Evolutionary conservation across 176 grass and related monocot species (phyloP).

Genomic region (Secale cereale): DNA sequence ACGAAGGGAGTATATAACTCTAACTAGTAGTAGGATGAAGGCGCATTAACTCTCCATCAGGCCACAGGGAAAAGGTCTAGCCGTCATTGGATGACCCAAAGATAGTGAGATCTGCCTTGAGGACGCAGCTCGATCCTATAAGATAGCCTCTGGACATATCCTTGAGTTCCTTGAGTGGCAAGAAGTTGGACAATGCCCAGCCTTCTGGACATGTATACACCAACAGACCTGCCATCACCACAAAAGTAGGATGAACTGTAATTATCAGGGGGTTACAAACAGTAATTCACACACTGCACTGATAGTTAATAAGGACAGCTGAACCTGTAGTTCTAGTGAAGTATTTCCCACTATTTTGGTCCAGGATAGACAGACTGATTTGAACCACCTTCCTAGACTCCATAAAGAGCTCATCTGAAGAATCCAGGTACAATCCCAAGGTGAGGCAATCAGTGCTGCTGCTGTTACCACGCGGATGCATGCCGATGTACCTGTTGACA

Average conservation of each 20-base stretch:
- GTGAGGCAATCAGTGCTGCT: conserved; percentile 19
- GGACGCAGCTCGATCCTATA: not conserved
- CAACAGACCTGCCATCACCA: not conserved
- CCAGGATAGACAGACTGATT: not conserved
- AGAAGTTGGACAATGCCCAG: not conserved
- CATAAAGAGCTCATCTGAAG: not conserved
- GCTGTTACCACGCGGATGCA: conserved; percentile 8
- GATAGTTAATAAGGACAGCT: not conserved
- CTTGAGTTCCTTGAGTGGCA: not conserved
- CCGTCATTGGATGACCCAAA: not conserved
- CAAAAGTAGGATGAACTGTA: not conserved
- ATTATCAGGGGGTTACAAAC: not conserved
- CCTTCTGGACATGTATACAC: not conserved
- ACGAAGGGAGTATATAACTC: too few relatives aligned
- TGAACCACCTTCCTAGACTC: not conserved
- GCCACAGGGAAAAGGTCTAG: not conserved
- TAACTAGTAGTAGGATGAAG: not conserved
- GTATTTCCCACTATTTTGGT: not conserved
- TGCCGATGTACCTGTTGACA: conserved; percentile 12
- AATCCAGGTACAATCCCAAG: not conserved
- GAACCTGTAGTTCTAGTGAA: not conserved
- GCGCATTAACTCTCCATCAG: not conserved
- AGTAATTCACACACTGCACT: not conserved
- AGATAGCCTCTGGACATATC: not conserved
- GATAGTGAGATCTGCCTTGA: not conserved